These are phyloP conservation scores for Gamsiella multidivaricata DNA, from an alignment of 192 early-diverging fungal species.

Conservation along the genomic window DNA sequence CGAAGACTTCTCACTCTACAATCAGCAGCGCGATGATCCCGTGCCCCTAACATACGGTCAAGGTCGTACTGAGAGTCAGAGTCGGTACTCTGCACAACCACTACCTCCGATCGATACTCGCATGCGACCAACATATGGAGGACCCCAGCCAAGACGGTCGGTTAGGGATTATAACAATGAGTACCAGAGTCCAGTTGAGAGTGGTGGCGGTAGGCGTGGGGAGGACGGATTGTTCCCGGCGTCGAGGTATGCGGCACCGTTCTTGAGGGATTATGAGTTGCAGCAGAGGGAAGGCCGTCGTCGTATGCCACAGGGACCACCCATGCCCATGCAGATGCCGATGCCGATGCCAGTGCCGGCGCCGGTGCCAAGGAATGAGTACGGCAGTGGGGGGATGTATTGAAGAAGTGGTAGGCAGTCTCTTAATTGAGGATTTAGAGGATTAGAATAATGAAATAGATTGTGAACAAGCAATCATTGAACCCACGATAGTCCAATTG, in stretches of 20 bases:
- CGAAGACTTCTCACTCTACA: too few relatives aligned
- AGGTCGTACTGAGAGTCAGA: too few relatives aligned
- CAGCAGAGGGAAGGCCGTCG: constrained; percentile 37
- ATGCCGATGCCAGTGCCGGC: neutral
- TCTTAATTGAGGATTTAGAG: too few relatives aligned
- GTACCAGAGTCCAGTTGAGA: neutral
- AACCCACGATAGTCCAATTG: too few relatives aligned
- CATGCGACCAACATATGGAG: constrained; percentile 5
- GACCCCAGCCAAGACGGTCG: neutral
- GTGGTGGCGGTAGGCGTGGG: neutral
- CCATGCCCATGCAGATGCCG: neutral
- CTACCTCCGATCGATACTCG: too few relatives aligned
- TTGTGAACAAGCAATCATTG: too few relatives aligned
- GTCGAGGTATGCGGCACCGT: constrained; percentile 47
- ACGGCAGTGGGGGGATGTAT: neutral
- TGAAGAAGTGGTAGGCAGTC: too few relatives aligned
- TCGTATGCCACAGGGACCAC: constrained; percentile 1
- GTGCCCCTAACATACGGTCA: too few relatives aligned
- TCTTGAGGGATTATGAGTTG: constrained; percentile 45
- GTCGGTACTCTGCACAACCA: too few relatives aligned
- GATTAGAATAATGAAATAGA: too few relatives aligned
- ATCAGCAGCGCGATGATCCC: too few relatives aligned
- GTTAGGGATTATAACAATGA: neutral
- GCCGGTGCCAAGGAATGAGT: neutral
- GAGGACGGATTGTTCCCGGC: constrained; percentile 26